Percentiles rank a stretch among this genome's conserved stretches.
Evolutionary conservation across 768 basidiomycete species (phyloP).

Genomic region (Lactifluus echinatus): DNA sequence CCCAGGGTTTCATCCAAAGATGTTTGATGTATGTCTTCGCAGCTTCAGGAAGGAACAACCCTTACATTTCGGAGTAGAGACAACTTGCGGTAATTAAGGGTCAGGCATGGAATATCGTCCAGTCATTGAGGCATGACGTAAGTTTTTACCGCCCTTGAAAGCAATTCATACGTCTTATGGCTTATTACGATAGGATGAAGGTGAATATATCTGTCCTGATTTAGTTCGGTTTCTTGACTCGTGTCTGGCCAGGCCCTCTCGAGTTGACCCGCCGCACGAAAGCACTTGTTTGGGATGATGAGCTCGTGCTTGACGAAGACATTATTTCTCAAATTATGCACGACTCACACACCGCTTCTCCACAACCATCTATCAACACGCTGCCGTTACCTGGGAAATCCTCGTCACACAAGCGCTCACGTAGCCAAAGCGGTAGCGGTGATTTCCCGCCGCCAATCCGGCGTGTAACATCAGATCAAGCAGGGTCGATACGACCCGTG

Average conservation of each 20-base stretch:
- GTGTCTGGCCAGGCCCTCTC: slow-evolving; percentile 54
- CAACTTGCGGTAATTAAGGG: slow-evolving; percentile 93
- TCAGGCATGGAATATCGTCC: slow-evolving; percentile 85
- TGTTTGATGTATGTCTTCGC: slow-evolving; percentile 57
- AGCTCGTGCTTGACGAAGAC: slow-evolving; percentile 48
- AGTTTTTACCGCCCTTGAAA: slow-evolving; percentile 24
- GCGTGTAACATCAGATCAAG: slow-evolving; percentile 51
- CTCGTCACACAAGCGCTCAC: slow-evolving; percentile 40
- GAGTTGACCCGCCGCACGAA: slow-evolving; percentile 80
- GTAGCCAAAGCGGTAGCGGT: slow-evolving; percentile 49
- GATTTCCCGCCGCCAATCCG: slow-evolving; percentile 72
- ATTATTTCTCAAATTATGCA: slow-evolving; percentile 28
- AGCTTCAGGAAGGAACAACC: neutral
- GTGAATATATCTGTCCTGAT: slow-evolving; percentile 30
- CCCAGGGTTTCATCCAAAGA: slow-evolving; percentile 82
- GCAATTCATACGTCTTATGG: neutral
- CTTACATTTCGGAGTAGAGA: slow-evolving; percentile 35
- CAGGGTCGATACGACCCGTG: slow-evolving; percentile 63
- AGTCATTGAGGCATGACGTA: slow-evolving; percentile 70
- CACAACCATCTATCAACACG: slow-evolving; percentile 51
- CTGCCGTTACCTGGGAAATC: slow-evolving; percentile 50
- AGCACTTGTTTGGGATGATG: slow-evolving; percentile 81
- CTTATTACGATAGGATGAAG: slow-evolving; percentile 52
- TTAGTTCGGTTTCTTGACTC: neutral
- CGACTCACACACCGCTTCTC: slow-evolving; percentile 37